Percentiles rank a stretch among this genome's conserved stretches.
Evolutionary conservation across 2,329 filamentous ascomycete species (phyloP).

Genomic region (Aspergillus neoniger): DNA sequence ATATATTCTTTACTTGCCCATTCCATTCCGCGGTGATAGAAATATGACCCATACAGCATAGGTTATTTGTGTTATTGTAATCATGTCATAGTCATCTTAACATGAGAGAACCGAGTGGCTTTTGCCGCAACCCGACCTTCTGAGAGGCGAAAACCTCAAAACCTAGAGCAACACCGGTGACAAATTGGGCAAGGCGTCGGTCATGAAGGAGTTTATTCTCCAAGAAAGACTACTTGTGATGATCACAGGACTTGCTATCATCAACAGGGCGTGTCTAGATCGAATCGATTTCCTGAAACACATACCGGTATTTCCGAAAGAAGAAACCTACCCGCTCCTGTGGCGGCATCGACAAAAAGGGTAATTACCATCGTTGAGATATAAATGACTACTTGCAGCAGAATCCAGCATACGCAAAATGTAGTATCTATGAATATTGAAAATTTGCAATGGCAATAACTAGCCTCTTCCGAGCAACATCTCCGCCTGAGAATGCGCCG

Average conservation of each 20-base stretch:
- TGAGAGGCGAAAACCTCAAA: slow-evolving; percentile 43
- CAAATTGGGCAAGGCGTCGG: no score
- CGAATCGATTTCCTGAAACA: not conserved
- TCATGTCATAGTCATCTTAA: no score
- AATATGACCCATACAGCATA: no score
- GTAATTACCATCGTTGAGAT: not conserved
- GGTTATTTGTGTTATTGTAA: no score
- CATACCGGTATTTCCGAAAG: not conserved
- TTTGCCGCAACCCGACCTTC: slow-evolving; percentile 45
- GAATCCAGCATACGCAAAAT: no score
- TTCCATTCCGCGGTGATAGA: not conserved
- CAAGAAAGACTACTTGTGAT: no score
- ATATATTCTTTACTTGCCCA: no score
- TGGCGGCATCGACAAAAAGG: not conserved
- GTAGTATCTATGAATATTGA: no score
- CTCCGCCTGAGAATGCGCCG: not conserved
- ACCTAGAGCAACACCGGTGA: slow-evolving; percentile 41
- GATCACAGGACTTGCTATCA: no score
- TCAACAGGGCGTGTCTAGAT: no score
- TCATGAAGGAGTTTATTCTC: no score
- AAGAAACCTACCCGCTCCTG: not conserved
- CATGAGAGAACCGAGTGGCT: slow-evolving; percentile 43
- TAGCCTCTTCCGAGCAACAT: not conserved
- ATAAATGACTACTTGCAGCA: no score
- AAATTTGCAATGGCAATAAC: not conserved